Percentiles rank a stretch among this genome's conserved stretches.
Conservation (phyloP, 805 yeast genomes). For the Candida andamanensis region DNA sequence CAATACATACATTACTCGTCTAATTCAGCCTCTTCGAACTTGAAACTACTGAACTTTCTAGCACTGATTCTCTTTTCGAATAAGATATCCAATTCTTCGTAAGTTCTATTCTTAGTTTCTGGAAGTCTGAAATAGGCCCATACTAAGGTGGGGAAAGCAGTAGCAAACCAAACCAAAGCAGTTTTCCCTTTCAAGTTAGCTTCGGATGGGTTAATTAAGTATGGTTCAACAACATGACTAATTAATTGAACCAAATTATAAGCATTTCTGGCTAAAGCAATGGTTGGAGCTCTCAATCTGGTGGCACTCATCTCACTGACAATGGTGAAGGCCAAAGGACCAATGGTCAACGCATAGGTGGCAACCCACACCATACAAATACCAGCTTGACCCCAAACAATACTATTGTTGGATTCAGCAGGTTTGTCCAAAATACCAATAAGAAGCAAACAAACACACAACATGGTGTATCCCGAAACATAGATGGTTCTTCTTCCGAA, state of each 20-base stretch:
- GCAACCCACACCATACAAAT: conserved; percentile 14
- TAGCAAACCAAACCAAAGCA: conserved; percentile 35
- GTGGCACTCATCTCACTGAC: conserved; percentile 37
- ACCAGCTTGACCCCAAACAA: conserved; percentile 19
- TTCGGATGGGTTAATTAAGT: conserved; percentile 33
- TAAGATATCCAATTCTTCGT: too few relatives aligned
- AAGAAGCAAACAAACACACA: conserved; percentile 27
- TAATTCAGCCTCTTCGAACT: too few relatives aligned
- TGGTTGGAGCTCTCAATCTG: conserved; percentile 32
- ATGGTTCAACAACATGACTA: conserved; percentile 21
- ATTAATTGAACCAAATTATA: conserved; percentile 27
- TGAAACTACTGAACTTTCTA: too few relatives aligned
- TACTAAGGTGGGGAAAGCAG: conserved; percentile 18
- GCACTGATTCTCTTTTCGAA: conserved; percentile 36
- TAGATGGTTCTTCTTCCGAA: conserved; percentile 37
- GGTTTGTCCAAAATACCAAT: conserved; percentile 34
- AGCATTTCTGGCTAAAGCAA: conserved; percentile 23
- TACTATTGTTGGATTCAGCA: conserved; percentile 7
- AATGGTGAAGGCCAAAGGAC: conserved; percentile 36
- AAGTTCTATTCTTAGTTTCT: too few relatives aligned
- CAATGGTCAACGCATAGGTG: conserved; percentile 37
- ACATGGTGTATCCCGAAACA: conserved; percentile 30
- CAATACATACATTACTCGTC: too few relatives aligned
- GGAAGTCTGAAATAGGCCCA: conserved; percentile 50
- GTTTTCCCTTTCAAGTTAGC: conserved; percentile 40